Evolutionary conservation across 768 basidiomycete genomes (phyloP), one percentile per base, ranked within the genome.

Genomic region (Gloeopeniophorella convolvens): DNA sequence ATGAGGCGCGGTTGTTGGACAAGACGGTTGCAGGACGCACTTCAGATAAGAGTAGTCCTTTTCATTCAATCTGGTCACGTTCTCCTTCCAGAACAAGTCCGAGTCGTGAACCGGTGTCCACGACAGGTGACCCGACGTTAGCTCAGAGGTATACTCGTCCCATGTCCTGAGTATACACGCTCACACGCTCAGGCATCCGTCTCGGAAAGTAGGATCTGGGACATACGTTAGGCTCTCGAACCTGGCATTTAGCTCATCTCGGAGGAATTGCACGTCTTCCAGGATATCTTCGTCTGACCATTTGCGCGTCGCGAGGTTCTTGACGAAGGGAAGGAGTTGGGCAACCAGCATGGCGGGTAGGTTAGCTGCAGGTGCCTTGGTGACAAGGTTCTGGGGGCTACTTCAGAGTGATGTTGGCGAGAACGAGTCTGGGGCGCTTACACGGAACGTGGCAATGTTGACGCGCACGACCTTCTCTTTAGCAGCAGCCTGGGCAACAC

Each of bases 381-480:
- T 72, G n/a, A 97, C 80, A 15, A 99, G 73, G 65, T 98, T 98
- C 87, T 94, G 64, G 8, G 8, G 27, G 16, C 26, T 23, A 23
- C 21, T 15, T 6, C 10, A 10, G 15, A 51, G 15, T 24, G 3
- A n/a, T 24, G 2, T 9, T 1, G 7, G 15, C 13, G 3, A 37
- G n/a, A 31, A 13, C 13, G 26, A 24, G 34, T 27, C 12, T 11
- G 28, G 2, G 30, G 18, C 15, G 62, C 69, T 40, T 60, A 92
- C 93, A 45, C 88, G 75, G 70, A 97, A 89, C 1, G 94, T 91
- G 12, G 96, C 90, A 31, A 97, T 74, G 48, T 94, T 82, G 12
- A 98, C 87, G 8, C 96, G 83, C 54, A 91, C 87, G 24, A 99
- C 90, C 67, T 99, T 99, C 70, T 98, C 95, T 66, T 99, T 99